phyloP scores from a whole-genome alignment of 2,329 filamentous ascomycete species.

The Diplodia mutila region DNA sequence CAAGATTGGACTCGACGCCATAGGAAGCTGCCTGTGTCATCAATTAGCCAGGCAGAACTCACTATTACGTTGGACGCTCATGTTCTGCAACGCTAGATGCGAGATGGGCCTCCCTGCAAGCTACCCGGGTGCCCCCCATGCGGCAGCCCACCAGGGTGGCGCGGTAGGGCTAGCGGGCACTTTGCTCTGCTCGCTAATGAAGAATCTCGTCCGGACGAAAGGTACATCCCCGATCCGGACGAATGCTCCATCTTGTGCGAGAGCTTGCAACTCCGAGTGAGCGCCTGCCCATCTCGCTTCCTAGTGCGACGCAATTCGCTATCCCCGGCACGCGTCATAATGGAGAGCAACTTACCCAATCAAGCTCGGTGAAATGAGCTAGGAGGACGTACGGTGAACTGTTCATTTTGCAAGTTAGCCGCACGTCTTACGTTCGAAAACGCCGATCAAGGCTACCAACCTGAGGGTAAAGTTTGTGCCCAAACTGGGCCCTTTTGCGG shows the following conservation, averaged over 20 bases:
- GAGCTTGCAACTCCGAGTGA: too few relatives aligned
- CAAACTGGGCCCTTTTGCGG: conserved; percentile 89
- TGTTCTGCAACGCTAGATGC: neutral
- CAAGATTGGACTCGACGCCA: conserved; percentile 77
- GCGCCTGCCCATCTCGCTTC: conserved; percentile 13
- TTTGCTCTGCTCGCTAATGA: conserved; percentile 12
- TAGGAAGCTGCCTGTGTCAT: conserved; percentile 66
- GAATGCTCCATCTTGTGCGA: neutral
- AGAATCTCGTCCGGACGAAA: conserved; percentile 2
- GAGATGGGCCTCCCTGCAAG: neutral
- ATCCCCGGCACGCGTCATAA: conserved; percentile 2
- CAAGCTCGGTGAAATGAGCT: conserved; percentile 87
- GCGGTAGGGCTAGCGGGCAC: conserved; percentile 12
- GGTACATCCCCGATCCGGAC: conserved; percentile 11
- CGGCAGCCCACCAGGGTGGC: conserved; percentile 9
- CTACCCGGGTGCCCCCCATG: neutral
- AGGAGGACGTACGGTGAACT: conserved; percentile 87
- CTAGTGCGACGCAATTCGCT: neutral
- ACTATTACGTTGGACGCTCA: neutral
- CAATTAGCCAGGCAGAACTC: conserved; percentile 21
- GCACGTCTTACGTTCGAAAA: neutral
- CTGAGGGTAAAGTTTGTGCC: conserved; percentile 95
- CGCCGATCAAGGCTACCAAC: conserved; percentile 36
- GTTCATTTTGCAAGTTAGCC: conserved; percentile 27
- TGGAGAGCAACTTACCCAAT: conserved; percentile 67